A percentile compares a stretch with the other conserved stretches of the same genome.
Evolutionary conservation across 371 early-diverging fungal species (phyloP).

Genomic region (Mucor velutinosus): DNA sequence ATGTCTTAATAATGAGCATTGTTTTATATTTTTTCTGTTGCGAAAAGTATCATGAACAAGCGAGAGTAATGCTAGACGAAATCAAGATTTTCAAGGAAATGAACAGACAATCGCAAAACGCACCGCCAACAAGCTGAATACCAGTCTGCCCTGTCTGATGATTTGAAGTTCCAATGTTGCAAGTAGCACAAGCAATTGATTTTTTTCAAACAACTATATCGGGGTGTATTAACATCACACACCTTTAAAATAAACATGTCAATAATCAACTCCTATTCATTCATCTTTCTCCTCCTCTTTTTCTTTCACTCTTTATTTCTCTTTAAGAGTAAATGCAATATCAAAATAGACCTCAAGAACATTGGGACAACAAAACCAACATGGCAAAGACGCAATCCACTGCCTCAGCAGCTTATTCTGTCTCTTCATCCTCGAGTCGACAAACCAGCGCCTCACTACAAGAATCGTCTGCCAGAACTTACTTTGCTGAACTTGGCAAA

Average conservation of each 20-base stretch:
- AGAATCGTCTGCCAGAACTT: constrained; percentile 42
- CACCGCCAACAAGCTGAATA: background rate
- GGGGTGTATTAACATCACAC: background rate
- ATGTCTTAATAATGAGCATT: background rate
- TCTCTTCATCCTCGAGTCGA: constrained; percentile 39
- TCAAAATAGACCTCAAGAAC: constrained; percentile 35
- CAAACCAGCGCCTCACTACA: constrained; percentile 28
- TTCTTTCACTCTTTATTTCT: background rate
- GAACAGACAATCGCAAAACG: background rate
- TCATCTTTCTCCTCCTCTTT: background rate
- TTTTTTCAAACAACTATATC: background rate
- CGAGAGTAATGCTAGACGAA: constrained; percentile 45
- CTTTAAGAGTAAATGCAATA: constrained; percentile 25
- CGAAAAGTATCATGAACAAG: constrained; percentile 50
- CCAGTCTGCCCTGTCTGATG: background rate
- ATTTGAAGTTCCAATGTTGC: background rate
- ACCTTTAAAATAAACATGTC: constrained; percentile 5
- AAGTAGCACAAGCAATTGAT: background rate
- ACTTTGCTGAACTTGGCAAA: constrained; percentile 41
- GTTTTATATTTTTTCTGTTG: background rate
- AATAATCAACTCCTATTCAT: constrained; percentile 3
- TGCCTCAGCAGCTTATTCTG: constrained; percentile 36
- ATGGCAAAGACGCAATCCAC: constrained; percentile 33
- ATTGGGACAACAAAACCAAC: constrained; percentile 33
- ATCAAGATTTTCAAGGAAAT: constrained; percentile 17